These are phyloP conservation scores for Pythium sp. DNA, from an alignment of 352 stramenopile genomes.

Conservation along the genomic window DNA sequence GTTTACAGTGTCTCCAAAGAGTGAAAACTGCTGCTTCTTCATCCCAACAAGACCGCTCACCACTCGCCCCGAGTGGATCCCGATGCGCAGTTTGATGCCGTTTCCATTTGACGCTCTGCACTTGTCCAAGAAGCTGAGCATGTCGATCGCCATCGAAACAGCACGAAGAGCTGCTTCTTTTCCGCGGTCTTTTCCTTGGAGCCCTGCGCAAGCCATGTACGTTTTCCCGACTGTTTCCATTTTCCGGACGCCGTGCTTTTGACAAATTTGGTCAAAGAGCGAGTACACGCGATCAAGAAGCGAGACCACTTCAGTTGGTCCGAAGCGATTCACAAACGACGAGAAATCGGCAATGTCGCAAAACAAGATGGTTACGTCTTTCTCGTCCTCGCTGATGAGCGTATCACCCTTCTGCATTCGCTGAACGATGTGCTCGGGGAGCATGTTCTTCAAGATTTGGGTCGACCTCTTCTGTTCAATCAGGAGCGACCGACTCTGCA, in stretches of 20 bases:
- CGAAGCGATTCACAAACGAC: conserved; percentile 77
- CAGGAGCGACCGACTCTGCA: conserved; percentile 73
- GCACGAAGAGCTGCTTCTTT: conserved; percentile 72
- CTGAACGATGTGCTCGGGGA: conserved; percentile 80
- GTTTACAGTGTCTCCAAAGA: conserved; percentile 94
- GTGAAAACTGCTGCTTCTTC: conserved; percentile 91
- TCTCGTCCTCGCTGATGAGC: conserved; percentile 83
- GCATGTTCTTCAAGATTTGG: conserved; percentile 85
- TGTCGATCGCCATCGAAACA: conserved; percentile 77
- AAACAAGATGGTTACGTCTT: conserved; percentile 87
- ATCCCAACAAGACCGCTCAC: conserved; percentile 88
- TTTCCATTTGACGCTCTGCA: conserved; percentile 76
- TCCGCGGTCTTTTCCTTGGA: conserved; percentile 79
- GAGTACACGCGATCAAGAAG: conserved; percentile 92
- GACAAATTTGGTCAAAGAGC: conserved; percentile 89
- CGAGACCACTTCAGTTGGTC: conserved; percentile 71
- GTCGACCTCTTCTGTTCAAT: conserved; percentile 78
- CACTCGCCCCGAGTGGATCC: conserved; percentile 87
- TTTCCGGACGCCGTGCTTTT: conserved; percentile 90
- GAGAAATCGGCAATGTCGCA: conserved; percentile 84
- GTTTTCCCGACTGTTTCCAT: conserved; percentile 93
- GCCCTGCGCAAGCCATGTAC: conserved; percentile 86
- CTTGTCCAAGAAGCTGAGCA: conserved; percentile 64
- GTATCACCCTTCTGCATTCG: conserved; percentile 84
- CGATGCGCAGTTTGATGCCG: conserved; percentile 88